Evolutionary conservation across 176 grass and related monocot species (phyloP).

Genomic region (Tuctoria greenei): DNA sequence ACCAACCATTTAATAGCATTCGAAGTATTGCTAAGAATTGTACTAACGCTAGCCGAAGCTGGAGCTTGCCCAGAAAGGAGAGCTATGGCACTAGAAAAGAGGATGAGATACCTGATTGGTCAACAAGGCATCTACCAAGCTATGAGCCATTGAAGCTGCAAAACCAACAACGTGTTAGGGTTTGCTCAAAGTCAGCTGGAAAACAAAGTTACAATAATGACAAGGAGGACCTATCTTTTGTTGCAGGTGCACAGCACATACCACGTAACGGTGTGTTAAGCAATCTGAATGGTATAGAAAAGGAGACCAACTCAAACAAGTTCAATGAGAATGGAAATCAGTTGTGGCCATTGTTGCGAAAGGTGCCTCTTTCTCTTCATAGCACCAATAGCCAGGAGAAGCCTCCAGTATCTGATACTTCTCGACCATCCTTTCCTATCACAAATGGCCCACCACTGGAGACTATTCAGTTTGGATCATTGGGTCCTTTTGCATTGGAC

Average conservation of each 20-base stretch:
- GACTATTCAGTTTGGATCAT: conserved; percentile 58
- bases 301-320: not conserved
- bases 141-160: conserved; percentile 19
- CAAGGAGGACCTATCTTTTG: conserved; percentile 16
- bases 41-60: not conserved
- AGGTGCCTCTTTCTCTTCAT: not conserved
- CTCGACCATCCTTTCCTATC: not conserved
- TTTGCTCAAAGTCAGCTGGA: conserved; percentile 9
- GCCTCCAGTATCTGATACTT: conserved; percentile 14
- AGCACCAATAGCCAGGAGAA: not conserved
- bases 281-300: conserved; percentile 10
- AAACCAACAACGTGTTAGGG: conserved; percentile 14
- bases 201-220: conserved; percentile 26
- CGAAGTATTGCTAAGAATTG: conserved; percentile 14
- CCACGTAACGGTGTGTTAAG: not conserved
- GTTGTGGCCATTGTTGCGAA: not conserved
- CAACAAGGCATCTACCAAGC: not conserved
- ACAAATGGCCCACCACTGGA: conserved; percentile 2
- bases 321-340: conserved; percentile 7
- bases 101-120: not conserved
- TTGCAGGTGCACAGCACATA: conserved; percentile 11
- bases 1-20: conserved; percentile 14
- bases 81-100: conserved; percentile 5
- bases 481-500: conserved; percentile 54
- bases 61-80: conserved; percentile 18